phyloP scores from a whole-genome alignment of 345 rosid species.

The Eucalyptus curtisii region DNA sequence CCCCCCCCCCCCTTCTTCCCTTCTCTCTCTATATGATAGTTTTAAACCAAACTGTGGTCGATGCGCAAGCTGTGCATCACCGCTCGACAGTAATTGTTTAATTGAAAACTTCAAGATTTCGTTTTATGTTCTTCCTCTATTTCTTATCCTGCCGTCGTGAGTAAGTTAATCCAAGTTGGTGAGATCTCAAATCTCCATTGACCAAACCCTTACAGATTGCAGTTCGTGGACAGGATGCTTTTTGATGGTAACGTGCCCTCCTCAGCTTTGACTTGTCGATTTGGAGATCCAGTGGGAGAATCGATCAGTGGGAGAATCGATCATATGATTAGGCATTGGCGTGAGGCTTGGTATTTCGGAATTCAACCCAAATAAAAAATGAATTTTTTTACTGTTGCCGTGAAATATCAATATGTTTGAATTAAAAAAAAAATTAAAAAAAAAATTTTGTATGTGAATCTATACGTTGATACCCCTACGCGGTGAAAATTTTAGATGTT shows the following conservation, averaged over 20 bases:
- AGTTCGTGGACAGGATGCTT: neutral
- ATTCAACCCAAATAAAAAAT: neutral
- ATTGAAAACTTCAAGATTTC: neutral
- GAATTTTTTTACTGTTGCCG: neutral
- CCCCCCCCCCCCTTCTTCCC: rapidly evolving
- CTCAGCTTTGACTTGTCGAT: neutral
- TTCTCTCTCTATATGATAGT: neutral
- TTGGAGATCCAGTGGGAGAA: neutral
- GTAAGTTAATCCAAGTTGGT: neutral
- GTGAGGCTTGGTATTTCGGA: neutral
- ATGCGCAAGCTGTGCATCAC: neutral
- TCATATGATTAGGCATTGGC: neutral
- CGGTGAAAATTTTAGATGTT: neutral
- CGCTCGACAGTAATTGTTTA: neutral
- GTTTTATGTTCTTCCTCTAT: neutral
- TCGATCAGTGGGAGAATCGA: neutral
- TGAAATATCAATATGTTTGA: neutral
- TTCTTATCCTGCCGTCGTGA: neutral
- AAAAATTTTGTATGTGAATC: too few relatives aligned
- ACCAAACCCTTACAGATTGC: neutral
- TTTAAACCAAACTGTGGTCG: neutral
- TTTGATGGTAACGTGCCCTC: neutral
- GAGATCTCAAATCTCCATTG: neutral
- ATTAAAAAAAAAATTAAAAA: neutral
- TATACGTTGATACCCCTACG: neutral